Conservation (phyloP, 176 grass and related monocot genomes). For the Zoysia japonica region DNA sequence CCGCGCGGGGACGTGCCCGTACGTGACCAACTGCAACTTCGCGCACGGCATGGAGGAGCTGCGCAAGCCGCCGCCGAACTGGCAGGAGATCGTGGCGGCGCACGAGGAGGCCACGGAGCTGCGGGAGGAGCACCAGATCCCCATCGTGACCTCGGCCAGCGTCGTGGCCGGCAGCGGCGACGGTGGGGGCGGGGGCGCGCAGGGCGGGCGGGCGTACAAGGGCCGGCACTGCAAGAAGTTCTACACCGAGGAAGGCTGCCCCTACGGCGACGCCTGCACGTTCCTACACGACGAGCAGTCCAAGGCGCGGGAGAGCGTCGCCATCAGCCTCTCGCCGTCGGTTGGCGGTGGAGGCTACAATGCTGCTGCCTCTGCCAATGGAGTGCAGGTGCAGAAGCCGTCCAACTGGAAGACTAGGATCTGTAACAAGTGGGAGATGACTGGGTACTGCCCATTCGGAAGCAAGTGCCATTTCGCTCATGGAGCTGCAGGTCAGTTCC, state of each 20-base stretch:
- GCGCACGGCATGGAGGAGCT: conserved; percentile 98
- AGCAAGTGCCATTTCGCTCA: conserved; percentile 98
- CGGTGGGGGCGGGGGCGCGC: conserved; percentile 1
- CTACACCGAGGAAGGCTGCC: conserved; percentile 96
- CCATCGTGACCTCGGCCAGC: conserved; percentile 60
- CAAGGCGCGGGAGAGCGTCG: conserved; percentile 89
- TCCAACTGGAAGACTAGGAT: conserved; percentile 99
- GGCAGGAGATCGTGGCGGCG: conserved; percentile 89
- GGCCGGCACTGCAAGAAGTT: conserved; percentile 98
- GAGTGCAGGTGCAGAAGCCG: conserved; percentile 55
- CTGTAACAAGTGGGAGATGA: conserved; percentile 99
- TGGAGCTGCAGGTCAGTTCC: conserved; percentile 73
- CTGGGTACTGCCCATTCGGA: conserved; percentile 95
- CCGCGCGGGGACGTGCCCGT: conserved; percentile 84
- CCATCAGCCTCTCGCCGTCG: conserved; percentile 76
- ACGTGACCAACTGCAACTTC: conserved; percentile 96
- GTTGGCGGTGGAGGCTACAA: conserved; percentile 59
- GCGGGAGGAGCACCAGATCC: conserved; percentile 84
- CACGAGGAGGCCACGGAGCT: conserved; percentile 65
- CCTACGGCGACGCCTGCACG: conserved; percentile 84
- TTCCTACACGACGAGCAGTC: conserved; percentile 96
- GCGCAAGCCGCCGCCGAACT: conserved; percentile 95
- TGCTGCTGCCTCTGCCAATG: conserved; percentile 23
- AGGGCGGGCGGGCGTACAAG: conserved; percentile 69
- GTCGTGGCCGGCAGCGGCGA: conserved; percentile 43